Evolutionary conservation across 2,329 filamentous ascomycete species (phyloP).

Genomic region (Pseudogymnoascus sp.): DNA sequence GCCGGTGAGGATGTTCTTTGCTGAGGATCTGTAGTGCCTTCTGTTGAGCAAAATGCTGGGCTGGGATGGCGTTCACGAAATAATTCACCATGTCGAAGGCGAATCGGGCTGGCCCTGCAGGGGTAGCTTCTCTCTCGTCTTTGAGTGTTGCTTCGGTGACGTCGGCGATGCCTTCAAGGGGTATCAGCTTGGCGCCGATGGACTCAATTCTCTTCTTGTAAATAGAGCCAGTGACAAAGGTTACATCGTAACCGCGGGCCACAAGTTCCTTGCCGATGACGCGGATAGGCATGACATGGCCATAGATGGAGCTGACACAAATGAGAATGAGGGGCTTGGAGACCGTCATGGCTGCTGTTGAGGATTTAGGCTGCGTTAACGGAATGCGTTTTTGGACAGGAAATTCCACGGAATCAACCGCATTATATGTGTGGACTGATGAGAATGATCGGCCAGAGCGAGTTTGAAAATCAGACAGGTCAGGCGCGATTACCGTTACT

Average conservation of each 20-base stretch:
- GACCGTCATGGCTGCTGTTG: not conserved
- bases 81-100: slow-evolving; percentile 30
- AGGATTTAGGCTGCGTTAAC: not conserved
- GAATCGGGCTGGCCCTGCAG: slow-evolving; percentile 24
- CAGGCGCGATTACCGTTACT: not conserved
- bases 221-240: slow-evolving; percentile 33
- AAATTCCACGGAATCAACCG: not conserved
- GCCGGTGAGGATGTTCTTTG: slow-evolving; percentile 27
- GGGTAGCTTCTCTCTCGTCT: slow-evolving; percentile 14
- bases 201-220: slow-evolving; percentile 31
- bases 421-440: not conserved
- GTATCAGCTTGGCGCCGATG: slow-evolving; percentile 33
- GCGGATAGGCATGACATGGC: slow-evolving; percentile 17
- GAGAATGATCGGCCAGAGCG: not conserved
- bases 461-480: not conserved
- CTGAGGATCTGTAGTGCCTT: slow-evolving; percentile 30
- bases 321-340: slow-evolving; percentile 10
- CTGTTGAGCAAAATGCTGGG: slow-evolving; percentile 29
- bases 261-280: slow-evolving; percentile 21
- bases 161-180: slow-evolving; percentile 23
- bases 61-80: slow-evolving; percentile 30
- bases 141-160: slow-evolving; percentile 21
- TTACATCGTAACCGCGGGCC: slow-evolving; percentile 34
- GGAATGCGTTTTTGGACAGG: not conserved
- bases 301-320: slow-evolving; percentile 14